Percentiles rank a stretch among this genome's conserved stretches.
Conservation (phyloP, 148 eudicot species). For the Camellia granthamiana region DNA sequence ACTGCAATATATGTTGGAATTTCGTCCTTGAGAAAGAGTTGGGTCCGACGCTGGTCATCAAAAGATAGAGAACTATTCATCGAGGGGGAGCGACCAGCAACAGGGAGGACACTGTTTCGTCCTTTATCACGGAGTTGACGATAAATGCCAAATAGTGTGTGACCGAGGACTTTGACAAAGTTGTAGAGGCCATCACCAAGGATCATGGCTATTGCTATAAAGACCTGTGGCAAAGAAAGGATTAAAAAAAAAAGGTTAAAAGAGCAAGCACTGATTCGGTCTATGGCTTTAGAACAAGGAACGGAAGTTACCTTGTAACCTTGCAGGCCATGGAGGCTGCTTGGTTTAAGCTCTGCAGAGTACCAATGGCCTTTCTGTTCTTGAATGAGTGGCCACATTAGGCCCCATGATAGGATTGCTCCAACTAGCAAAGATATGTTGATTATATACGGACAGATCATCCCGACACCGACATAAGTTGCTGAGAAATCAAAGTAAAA, state of each 20-base stretch:
- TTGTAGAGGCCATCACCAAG: conserved; percentile 93
- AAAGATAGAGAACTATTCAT: conserved; percentile 31
- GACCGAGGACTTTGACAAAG: conserved; percentile 61
- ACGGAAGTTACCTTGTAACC: conserved; percentile 69
- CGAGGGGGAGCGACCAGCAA: conserved; percentile 22
- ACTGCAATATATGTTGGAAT: conserved; percentile 72
- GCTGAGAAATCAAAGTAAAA: conserved; percentile 94
- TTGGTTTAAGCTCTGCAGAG: conserved; percentile 18
- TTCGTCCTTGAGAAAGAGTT: conserved; percentile 69
- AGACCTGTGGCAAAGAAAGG: conserved; percentile 40
- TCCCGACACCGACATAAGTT: conserved; percentile 96
- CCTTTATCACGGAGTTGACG: conserved; percentile 33
- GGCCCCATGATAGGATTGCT: conserved; percentile 86
- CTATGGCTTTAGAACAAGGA: conserved; percentile 1
- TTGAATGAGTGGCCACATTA: conserved; percentile 93
- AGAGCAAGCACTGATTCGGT: not conserved
- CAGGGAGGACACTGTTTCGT: conserved; percentile 29
- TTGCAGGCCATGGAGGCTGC: conserved; percentile 73
- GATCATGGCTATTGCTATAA: conserved; percentile 75
- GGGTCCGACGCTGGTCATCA: conserved; percentile 61
- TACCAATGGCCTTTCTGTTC: conserved; percentile 72
- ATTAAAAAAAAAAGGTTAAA: not conserved
- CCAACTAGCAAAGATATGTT: conserved; percentile 82
- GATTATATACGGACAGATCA: conserved; percentile 90
- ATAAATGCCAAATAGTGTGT: conserved; percentile 48